A percentile compares a stretch with the other conserved stretches of the same genome.
phyloP scores from a whole-genome alignment of 129 eudicot genomes.

The Lonicera japonica region DNA sequence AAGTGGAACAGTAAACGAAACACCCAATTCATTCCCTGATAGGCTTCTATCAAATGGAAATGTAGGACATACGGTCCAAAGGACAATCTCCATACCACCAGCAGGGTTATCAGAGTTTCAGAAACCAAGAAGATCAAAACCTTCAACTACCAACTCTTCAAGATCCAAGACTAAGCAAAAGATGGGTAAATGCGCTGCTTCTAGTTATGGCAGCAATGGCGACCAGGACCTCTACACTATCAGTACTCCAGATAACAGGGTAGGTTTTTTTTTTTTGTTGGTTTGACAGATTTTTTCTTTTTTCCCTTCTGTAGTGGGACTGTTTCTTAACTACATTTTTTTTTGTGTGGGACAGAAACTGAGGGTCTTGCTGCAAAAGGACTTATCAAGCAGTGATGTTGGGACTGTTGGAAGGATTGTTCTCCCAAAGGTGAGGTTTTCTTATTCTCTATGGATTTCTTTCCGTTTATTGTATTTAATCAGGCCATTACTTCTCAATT shows the following conservation, averaged over 20 bases:
- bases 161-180: neutral
- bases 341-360: conserved; percentile 2
- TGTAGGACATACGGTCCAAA: neutral
- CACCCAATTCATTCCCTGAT: neutral
- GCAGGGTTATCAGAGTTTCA: conserved; percentile 4
- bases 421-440: conserved; percentile 11
- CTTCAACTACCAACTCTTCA: neutral
- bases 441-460: neutral
- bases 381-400: conserved; percentile 6
- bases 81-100: neutral
- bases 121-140: neutral
- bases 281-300: neutral
- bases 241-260: neutral
- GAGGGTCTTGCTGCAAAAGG: conserved; percentile 1
- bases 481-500: too few relatives aligned
- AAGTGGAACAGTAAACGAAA: neutral
- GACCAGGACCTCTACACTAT: conserved; percentile 2
- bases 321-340: neutral
- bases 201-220: neutral
- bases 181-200: neutral
- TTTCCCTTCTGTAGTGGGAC: neutral
- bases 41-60: neutral
- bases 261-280: neutral
- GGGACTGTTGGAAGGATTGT: neutral
- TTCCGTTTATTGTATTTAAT: neutral